Percentiles rank a stretch among this genome's conserved stretches.
Evolutionary conservation across 2,329 filamentous ascomycete species (phyloP).

Genomic region (Hawksworthiomyces lignivorus): DNA sequence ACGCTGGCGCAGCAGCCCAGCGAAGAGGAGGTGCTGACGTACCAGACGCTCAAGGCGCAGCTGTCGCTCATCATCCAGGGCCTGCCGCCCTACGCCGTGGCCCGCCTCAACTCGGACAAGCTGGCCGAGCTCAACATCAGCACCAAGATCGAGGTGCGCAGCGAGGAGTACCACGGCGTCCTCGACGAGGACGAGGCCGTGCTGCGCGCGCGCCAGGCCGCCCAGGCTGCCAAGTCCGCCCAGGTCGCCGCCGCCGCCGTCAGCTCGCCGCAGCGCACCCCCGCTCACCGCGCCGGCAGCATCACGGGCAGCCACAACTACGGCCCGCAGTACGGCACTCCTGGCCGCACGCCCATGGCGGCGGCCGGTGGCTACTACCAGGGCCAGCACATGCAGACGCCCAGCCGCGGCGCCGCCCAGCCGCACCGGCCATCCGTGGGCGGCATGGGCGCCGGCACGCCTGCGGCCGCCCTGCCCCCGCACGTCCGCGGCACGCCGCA

Average conservation of each 20-base stretch:
- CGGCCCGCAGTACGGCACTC: conserved; percentile 39
- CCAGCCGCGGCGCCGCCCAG: conserved; percentile 28
- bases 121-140: conserved; percentile 77
- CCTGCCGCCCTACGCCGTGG: conserved; percentile 76
- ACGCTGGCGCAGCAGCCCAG: conserved; percentile 57
- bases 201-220: conserved; percentile 28
- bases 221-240: conserved; percentile 17
- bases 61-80: conserved; percentile 65
- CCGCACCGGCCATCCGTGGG: conserved; percentile 31
- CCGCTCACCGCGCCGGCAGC: conserved; percentile 22
- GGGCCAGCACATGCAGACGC: conserved; percentile 28
- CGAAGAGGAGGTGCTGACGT: conserved; percentile 52
- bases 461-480: conserved; percentile 21
- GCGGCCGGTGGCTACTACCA: conserved; percentile 29
- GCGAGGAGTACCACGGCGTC: conserved; percentile 65
- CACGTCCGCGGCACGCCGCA: conserved; percentile 19
- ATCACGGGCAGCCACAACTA: conserved; percentile 35
- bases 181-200: conserved; percentile 76
- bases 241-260: conserved; percentile 22
- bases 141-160: conserved; percentile 66
- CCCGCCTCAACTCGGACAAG: conserved; percentile 79
- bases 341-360: conserved; percentile 36
- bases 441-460: conserved; percentile 2
- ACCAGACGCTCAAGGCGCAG: conserved; percentile 68
- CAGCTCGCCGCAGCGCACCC: conserved; percentile 22